phyloP scores from a whole-genome alignment of 805 yeast species.

The Sungouiozyma intestinalis region DNA sequence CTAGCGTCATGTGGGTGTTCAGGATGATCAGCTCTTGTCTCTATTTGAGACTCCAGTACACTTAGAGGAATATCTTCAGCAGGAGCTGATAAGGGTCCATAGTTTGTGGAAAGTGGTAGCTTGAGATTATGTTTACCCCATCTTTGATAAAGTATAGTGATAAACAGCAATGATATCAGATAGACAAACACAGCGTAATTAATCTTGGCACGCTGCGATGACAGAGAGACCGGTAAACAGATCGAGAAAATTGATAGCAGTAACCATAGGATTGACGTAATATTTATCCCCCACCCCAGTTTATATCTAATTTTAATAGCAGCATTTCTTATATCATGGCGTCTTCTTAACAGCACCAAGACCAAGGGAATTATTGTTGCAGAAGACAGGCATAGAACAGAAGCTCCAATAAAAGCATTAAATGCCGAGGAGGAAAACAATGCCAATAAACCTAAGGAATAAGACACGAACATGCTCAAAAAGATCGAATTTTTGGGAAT shows the following conservation, averaged over 20 bases:
- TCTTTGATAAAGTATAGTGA: conserved; percentile 40
- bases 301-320: conserved; percentile 49
- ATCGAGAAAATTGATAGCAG: conserved; percentile 46
- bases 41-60: neutral
- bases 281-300: conserved; percentile 55
- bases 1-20: neutral
- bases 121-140: conserved; percentile 59
- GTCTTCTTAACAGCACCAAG: conserved; percentile 46
- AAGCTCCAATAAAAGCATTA: conserved; percentile 75
- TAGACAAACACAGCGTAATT: conserved; percentile 56
- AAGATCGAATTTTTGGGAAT: conserved; percentile 65
- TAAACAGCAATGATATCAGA: conserved; percentile 34
- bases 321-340: conserved; percentile 56
- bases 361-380: conserved; percentile 71
- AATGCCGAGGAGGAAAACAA: conserved; percentile 64
- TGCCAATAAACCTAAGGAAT: conserved; percentile 51
- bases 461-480: conserved; percentile 52
- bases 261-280: conserved; percentile 51
- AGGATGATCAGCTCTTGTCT: neutral
- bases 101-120: conserved; percentile 39
- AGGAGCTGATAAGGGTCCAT: neutral
- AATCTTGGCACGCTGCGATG: conserved; percentile 34
- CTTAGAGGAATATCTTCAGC: neutral
- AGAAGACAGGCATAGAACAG: conserved; percentile 62
- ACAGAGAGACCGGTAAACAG: conserved; percentile 63